Percentiles rank a stretch among this genome's conserved stretches.
These are phyloP conservation scores for Prunus davidiana DNA, from an alignment of 306 rosid species.

Conservation along the genomic window DNA sequence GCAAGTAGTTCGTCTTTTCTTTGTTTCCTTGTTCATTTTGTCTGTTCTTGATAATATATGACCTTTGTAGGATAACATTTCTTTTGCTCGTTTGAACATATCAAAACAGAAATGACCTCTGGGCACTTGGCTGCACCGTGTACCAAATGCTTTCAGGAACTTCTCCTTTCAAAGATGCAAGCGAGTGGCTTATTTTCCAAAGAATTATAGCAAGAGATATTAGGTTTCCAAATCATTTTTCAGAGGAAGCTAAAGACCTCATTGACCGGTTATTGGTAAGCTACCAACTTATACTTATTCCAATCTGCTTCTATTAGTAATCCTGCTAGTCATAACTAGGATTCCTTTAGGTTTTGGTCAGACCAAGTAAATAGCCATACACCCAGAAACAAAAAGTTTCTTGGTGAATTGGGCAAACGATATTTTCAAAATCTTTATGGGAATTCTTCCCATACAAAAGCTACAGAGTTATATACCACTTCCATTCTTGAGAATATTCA, in stretches of 20 bases:
- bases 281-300: not conserved
- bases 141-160: constrained; percentile 99
- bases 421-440: not conserved
- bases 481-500: not conserved
- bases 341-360: not conserved
- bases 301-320: not conserved
- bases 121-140: constrained; percentile 99
- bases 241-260: constrained; percentile 83
- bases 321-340: not conserved
- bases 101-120: constrained; percentile 90
- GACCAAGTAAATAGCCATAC: not conserved
- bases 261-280: constrained; percentile 83
- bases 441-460: not conserved
- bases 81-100: constrained; percentile 25
- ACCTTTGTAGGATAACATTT: constrained; percentile 22
- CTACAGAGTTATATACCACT: not conserved
- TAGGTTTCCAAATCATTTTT: constrained; percentile 86
- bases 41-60: not conserved
- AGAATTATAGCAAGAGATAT: constrained; percentile 94
- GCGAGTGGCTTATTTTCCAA: constrained; percentile 99
- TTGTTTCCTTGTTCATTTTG: not conserved
- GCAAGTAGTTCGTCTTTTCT: not conserved
- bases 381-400: not conserved
- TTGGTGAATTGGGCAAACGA: not conserved
- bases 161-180: constrained; percentile 97